Conservation (phyloP, 139 green algal genomes). For the Pleodorina starrii region DNA sequence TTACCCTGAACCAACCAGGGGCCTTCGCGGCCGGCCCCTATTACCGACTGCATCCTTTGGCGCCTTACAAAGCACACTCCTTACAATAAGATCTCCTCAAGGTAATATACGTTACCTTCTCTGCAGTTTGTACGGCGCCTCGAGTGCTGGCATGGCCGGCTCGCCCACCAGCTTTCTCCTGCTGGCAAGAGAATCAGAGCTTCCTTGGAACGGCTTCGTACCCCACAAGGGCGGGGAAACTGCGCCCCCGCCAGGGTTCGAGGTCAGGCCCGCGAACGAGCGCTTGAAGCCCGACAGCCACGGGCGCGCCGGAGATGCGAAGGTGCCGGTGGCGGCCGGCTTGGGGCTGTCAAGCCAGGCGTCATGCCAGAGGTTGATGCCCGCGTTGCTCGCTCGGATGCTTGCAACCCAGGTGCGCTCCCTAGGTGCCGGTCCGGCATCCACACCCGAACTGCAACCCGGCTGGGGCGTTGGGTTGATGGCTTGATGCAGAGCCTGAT, state of each 20-base stretch:
- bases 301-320: neutral
- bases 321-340: neutral
- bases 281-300: neutral
- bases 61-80: no score
- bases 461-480: neutral
- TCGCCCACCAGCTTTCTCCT: neutral
- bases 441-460: no score
- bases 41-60: no score
- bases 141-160: neutral
- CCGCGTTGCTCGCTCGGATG: neutral
- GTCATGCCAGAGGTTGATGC: neutral
- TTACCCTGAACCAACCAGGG: neutral
- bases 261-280: neutral
- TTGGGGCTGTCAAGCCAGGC: neutral
- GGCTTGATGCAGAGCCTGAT: neutral
- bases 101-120: neutral
- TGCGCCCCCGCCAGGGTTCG: neutral
- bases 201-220: neutral
- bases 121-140: neutral
- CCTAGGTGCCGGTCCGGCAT: no score
- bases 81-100: neutral
- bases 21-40: neutral
- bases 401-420: neutral
- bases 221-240: neutral
- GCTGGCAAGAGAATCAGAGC: neutral